Percentiles rank a stretch among this genome's conserved stretches.
phyloP scores from a whole-genome alignment of 2,329 filamentous ascomycete genomes.

The Tolypocladium inflatum region DNA sequence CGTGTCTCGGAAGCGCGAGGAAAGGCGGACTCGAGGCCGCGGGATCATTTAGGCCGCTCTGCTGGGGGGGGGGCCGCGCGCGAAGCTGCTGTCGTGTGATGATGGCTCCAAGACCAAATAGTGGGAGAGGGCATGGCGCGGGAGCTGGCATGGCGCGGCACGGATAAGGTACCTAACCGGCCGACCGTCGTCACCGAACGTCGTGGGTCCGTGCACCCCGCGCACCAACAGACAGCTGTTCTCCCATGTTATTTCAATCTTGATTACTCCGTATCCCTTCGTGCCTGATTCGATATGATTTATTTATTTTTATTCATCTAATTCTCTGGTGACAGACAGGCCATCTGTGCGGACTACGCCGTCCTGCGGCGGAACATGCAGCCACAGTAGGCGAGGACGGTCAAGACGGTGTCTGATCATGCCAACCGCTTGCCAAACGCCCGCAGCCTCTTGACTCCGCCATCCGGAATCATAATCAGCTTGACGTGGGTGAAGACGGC shows the following conservation, averaged over 20 bases:
- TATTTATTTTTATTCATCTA: background rate
- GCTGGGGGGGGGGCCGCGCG: background rate
- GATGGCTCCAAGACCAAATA: background rate
- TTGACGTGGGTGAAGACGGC: slow-evolving; percentile 72
- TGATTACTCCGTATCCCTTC: too few relatives aligned
- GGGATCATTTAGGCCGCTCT: background rate
- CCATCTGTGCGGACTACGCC: background rate
- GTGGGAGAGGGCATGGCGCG: background rate
- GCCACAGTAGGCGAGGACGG: background rate
- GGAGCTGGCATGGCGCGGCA: background rate
- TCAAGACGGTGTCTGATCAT: background rate
- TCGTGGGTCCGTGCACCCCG: slow-evolving; percentile 5
- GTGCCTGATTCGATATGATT: too few relatives aligned
- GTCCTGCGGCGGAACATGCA: background rate
- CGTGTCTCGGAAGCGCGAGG: background rate
- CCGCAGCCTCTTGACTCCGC: slow-evolving; percentile 80
- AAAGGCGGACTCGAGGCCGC: background rate
- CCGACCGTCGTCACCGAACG: background rate
- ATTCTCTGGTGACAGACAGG: background rate
- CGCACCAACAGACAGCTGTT: background rate
- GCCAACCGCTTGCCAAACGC: slow-evolving; percentile 22
- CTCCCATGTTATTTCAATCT: background rate
- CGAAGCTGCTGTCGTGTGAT: background rate
- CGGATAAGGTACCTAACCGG: background rate
- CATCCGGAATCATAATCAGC: slow-evolving; percentile 87